Evolutionary conservation across 2,329 filamentous ascomycete genomes (phyloP), one percentile per base, ranked within the genome.

Genomic region (Aspergillus chevalieri): DNA sequence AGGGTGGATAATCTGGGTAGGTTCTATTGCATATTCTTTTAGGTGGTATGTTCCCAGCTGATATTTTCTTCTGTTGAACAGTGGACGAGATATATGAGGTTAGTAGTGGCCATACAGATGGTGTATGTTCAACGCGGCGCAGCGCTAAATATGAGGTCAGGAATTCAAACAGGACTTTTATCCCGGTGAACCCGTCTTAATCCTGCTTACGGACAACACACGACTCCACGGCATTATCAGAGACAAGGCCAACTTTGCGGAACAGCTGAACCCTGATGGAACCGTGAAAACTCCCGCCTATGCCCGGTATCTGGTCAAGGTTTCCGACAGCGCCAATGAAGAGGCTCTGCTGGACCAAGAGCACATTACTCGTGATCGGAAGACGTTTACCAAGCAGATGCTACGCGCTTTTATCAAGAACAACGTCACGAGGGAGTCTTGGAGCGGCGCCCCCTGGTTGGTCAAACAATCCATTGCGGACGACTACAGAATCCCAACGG

Each of bases 361-460:
- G 45, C 86, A 95, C 63, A 85, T 97, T 49, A 85, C 82, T 54
- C 86, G 93, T 54, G 91, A 96, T 65, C 84, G 90, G 47, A 95
- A 92, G 61, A 81, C 89, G 43, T 98, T 97, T 65, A 96, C 92
- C 24, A 97, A 98, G 71, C 85, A 91, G 44, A 91, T 96, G 67
- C 77, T 98, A 38, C 84, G 92, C 30, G 89, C 90, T 5, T 98
- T 96, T 57, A 88, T 98, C 56, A 95, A 95, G 66, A 91, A 94
- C 69, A 93, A 90, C 0, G 86, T 96, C n/a, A 86, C 85, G 2
- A 78, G 92, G 53, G 93, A 97, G 63, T 82, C 89, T 3, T 97
- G 91, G 89, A 92, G 84, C 52, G 92, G 92, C n/a, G 93, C 93
- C 0, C 92, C 93, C 0, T 98, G 93, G 93, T 75, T 95, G 48